Percentiles rank a stretch among this genome's conserved stretches.
phyloP scores from a whole-genome alignment of 1,284 basidiomycete genomes.

The Malassezia restricta region DNA sequence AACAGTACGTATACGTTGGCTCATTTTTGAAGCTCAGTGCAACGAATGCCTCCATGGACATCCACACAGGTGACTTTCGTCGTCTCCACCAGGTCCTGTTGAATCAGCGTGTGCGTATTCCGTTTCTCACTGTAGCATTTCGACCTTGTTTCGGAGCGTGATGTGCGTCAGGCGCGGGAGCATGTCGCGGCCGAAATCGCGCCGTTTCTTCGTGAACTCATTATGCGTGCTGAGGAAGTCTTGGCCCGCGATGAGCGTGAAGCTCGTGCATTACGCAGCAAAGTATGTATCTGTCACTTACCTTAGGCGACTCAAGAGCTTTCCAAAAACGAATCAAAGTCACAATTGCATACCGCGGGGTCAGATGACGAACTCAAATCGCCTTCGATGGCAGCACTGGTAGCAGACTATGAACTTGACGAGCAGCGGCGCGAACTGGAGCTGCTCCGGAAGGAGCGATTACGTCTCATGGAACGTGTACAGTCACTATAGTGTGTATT shows the following conservation, averaged over 20 bases:
- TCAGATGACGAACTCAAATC: not conserved
- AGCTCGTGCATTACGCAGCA: constrained; percentile 9
- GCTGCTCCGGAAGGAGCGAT: constrained; percentile 1
- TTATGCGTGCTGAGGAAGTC: constrained; percentile 14
- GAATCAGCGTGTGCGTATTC: constrained; percentile 8
- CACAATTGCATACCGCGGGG: not conserved
- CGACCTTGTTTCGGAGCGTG: constrained; percentile 13
- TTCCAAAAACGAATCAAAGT: constrained; percentile 2
- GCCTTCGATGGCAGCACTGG: not conserved
- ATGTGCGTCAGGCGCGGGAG: constrained; percentile 10
- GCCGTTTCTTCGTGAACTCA: constrained; percentile 13
- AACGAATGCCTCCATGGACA: constrained; percentile 3
- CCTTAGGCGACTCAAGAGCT: constrained; percentile 11
- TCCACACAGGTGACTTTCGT: constrained; percentile 5
- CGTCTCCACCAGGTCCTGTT: constrained; percentile 3
- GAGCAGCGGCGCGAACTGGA: constrained; percentile 8
- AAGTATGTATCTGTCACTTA: not conserved
- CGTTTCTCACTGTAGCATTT: constrained; percentile 4
- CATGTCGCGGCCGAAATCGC: constrained; percentile 15
- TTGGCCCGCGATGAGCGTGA: constrained; percentile 7
- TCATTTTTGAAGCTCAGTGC: constrained; percentile 2
- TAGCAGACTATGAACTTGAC: not conserved
- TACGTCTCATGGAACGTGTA: constrained; percentile 8
- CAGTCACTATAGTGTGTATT: not conserved
- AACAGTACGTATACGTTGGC: not conserved